Evolutionary conservation across 805 yeast species (phyloP), one percentile per base, ranked within the genome.

Genomic region (Ogataea wickerhamii): DNA sequence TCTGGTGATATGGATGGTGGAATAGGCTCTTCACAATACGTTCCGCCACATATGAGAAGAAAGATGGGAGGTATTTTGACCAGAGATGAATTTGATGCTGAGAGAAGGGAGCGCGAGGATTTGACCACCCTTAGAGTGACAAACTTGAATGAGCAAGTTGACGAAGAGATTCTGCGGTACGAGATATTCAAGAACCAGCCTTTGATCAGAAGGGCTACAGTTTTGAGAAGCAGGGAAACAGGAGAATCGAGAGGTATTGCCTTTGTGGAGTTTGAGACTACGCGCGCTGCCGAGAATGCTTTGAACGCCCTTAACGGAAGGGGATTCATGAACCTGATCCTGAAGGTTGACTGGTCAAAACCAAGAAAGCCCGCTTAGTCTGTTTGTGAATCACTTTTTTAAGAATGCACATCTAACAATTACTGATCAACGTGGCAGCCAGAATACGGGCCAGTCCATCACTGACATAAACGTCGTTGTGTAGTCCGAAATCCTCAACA

Each of bases 241-340:
- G 93, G 95, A 49, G 82, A 82, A 64, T 85, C 96, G 31, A 84
- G 87, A 68, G 99, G 99, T 58, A 80, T 91, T 64, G 98, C 98
- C 5, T 93, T 87, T 64, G 94, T 89, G 49, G 82, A 91, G 44
- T 85, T 85, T 62, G 76, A 73, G 43, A 73, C 80, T 40, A 78
- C 78, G 57, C 62, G 64, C 41, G 69, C 67, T 51, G 98, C 98
- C 30, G 81, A 84, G 65, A 63, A 61, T 49, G 98, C 96, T 36
- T 70, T 83, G 66, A 80, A 83, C 46, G 60, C 61, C 46, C 74
- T 88, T 65, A 74, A 93, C 63, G 96, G 97, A 56, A 83, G 79
- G 71, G 96, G 97, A 74, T 84, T 83, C 75, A 85, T 83, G 76
- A 84, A 82, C 56, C 73, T 91, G 76, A 88, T 91, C 60, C 71